Conservation (phyloP, 495 filamentous ascomycete genomes). For the Penicillium samsonianum region DNA sequence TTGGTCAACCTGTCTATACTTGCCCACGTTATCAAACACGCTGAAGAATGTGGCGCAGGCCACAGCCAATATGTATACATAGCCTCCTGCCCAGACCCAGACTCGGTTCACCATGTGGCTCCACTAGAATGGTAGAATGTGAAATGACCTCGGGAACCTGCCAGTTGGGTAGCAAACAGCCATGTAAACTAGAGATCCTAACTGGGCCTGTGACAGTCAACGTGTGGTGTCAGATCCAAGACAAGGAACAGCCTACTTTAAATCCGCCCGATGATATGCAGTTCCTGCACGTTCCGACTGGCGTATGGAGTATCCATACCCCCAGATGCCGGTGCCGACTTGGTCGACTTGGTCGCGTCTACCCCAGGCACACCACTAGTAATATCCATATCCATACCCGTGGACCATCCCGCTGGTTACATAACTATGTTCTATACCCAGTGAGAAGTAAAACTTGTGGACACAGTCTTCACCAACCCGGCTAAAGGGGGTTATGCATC, state of each 20-base stretch:
- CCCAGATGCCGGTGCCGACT: slow-evolving; percentile 32
- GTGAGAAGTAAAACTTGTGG: slow-evolving; percentile 70
- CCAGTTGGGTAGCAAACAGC: slow-evolving; percentile 7
- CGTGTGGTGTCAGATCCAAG: slow-evolving; percentile 76
- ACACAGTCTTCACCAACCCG: slow-evolving; percentile 80
- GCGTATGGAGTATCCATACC: slow-evolving; percentile 63
- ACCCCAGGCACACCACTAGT: slow-evolving; percentile 62
- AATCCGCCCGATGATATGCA: slow-evolving; percentile 77
- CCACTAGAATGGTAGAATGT: slow-evolving; percentile 80
- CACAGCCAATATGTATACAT: slow-evolving; percentile 59
- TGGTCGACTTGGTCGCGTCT: slow-evolving; percentile 28
- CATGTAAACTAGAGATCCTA: slow-evolving; percentile 5
- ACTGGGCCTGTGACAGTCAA: slow-evolving; percentile 78
- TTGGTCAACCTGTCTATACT: neutral
- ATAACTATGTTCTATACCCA: slow-evolving; percentile 66
- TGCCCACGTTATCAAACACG: neutral
- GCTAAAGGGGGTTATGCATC: slow-evolving; percentile 64
- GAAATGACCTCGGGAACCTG: too few species aligned
- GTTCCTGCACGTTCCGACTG: slow-evolving; percentile 68
- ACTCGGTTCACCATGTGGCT: slow-evolving; percentile 66
- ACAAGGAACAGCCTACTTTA: slow-evolving; percentile 65
- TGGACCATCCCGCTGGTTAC: slow-evolving; percentile 84
- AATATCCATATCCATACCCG: slow-evolving; percentile 82
- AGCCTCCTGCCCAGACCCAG: slow-evolving; percentile 67
- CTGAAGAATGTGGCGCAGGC: slow-evolving; percentile 38